Evolutionary conservation across 345 rosid species (phyloP).

Genomic region (Ceriops decandra): DNA sequence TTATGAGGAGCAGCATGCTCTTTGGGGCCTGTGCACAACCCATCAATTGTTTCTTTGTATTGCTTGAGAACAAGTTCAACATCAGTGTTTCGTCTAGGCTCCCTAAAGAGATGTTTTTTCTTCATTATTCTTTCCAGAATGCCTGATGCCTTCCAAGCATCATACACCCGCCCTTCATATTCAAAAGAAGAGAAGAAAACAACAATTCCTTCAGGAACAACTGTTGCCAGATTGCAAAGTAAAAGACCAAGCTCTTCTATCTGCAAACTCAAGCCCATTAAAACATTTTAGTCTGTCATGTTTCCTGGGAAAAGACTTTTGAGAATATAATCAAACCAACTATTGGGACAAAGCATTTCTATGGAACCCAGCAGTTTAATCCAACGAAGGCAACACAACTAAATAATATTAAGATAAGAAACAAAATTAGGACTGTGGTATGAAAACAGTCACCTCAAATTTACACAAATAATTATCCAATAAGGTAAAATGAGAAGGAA

Average conservation of each 20-base stretch:
- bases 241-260: slow-evolving; percentile 77
- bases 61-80: slow-evolving; percentile 72
- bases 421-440: too few relatives aligned
- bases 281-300: slow-evolving; percentile 3
- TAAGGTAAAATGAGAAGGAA: background rate
- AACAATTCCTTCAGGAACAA: slow-evolving; percentile 85
- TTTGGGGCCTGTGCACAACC: slow-evolving; percentile 14
- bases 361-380: background rate
- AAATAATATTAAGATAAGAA: background rate
- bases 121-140: slow-evolving; percentile 70
- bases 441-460: too few relatives aligned
- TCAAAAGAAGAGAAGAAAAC: slow-evolving; percentile 96
- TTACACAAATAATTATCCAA: too few relatives aligned
- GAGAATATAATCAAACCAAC: slow-evolving; percentile 2
- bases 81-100: slow-evolving; percentile 66
- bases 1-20: slow-evolving; percentile 33
- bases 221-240: slow-evolving; percentile 72
- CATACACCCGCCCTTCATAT: slow-evolving; percentile 68
- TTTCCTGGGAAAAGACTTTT: background rate
- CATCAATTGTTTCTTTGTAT: slow-evolving; percentile 69
- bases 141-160: slow-evolving; percentile 73
- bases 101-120: slow-evolving; percentile 75
- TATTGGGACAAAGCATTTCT: background rate
- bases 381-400: background rate
- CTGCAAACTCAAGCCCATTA: slow-evolving; percentile 39